phyloP scores from a whole-genome alignment of 352 stramenopile species.

The Pythium folliculosum region DNA sequence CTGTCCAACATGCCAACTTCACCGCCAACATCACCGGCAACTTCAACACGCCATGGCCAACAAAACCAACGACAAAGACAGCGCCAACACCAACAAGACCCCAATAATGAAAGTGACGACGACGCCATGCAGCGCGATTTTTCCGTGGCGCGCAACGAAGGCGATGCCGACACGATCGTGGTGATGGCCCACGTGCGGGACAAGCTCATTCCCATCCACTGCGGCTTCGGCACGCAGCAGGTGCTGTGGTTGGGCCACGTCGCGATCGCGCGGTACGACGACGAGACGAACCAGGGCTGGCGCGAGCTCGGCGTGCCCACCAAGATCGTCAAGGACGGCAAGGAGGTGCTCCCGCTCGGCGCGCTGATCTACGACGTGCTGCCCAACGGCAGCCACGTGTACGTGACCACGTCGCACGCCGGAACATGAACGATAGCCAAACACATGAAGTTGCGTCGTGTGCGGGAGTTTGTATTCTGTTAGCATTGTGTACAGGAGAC shows the following conservation, averaged over 20 bases:
- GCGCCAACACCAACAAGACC: constrained; percentile 8
- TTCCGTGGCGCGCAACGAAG: constrained; percentile 44
- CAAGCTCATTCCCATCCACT: constrained; percentile 72
- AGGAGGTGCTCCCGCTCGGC: constrained; percentile 44
- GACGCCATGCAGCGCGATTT: constrained; percentile 14
- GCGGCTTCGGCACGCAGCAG: constrained; percentile 72
- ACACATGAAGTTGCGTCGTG: too few species aligned
- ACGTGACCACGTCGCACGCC: constrained; percentile 49
- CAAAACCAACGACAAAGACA: neutral
- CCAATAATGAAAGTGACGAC: constrained; percentile 6
- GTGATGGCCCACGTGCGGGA: constrained; percentile 66
- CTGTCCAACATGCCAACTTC: constrained; percentile 8
- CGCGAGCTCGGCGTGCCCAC: constrained; percentile 48
- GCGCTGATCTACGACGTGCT: constrained; percentile 77
- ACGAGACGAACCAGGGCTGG: constrained; percentile 53
- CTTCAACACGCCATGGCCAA: constrained; percentile 20
- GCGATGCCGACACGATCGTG: constrained; percentile 53
- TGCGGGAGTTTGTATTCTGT: constrained; percentile 23
- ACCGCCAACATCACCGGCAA: constrained; percentile 18
- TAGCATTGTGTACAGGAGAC: constrained; percentile 29
- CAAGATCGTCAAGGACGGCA: constrained; percentile 43
- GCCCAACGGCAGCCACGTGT: constrained; percentile 57
- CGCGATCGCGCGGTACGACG: constrained; percentile 68
- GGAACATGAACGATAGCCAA: neutral
- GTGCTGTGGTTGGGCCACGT: constrained; percentile 73